Evolutionary conservation across 2,329 filamentous ascomycete species (phyloP).

Genomic region (Knoxdaviesia capensis): DNA sequence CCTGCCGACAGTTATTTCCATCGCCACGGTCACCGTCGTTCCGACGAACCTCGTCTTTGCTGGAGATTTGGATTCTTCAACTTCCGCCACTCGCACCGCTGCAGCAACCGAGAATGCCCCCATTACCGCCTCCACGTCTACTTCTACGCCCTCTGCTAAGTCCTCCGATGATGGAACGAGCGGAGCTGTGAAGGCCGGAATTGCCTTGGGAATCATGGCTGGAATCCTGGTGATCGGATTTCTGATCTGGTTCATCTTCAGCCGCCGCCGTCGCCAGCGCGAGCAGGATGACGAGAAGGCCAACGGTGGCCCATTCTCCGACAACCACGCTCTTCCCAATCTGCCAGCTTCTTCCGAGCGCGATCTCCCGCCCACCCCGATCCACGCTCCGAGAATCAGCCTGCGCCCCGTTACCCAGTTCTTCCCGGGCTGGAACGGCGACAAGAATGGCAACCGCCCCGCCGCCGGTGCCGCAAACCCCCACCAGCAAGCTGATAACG

Average conservation of each 20-base stretch:
- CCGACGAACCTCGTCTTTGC: too few species aligned
- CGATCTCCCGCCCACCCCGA: conserved; percentile 15
- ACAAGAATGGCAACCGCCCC: too few species aligned
- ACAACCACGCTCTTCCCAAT: conserved; percentile 4
- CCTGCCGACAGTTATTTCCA: too few species aligned
- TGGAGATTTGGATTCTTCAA: too few species aligned
- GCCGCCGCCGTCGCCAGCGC: neutral
- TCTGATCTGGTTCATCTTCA: conserved; percentile 47
- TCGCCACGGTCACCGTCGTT: too few species aligned
- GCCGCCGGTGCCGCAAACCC: too few species aligned
- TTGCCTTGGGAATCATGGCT: conserved; percentile 64
- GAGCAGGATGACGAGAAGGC: conserved; percentile 44
- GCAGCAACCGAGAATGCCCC: too few species aligned
- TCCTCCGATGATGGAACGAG: neutral
- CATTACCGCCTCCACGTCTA: too few species aligned
- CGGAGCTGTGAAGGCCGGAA: conserved; percentile 47
- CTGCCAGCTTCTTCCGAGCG: conserved; percentile 6
- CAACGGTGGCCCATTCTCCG: conserved; percentile 17
- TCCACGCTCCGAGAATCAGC: conserved; percentile 59
- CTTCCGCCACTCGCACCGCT: too few species aligned
- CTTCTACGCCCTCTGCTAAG: conserved; percentile 2
- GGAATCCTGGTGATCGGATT: conserved; percentile 44
- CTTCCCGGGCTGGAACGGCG: conserved; percentile 22
- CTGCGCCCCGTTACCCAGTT: conserved; percentile 73
- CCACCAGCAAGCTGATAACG: too few species aligned